Percentiles rank a stretch among this genome's conserved stretches.
These are phyloP conservation scores for Teunomyces panamensis DNA, from an alignment of 805 yeast species.

Conservation along the genomic window DNA sequence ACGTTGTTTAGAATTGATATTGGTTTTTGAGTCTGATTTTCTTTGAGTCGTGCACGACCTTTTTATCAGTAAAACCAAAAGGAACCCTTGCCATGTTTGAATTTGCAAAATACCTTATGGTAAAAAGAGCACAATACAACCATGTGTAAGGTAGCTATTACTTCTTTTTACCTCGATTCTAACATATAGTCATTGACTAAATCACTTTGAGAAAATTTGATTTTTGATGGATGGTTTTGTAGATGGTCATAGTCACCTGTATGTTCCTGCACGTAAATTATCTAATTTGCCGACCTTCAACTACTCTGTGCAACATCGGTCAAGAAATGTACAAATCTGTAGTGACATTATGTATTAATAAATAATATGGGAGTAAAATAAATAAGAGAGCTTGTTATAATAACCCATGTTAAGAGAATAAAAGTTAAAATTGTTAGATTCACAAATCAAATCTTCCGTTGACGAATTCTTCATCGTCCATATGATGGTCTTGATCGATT, in stretches of 20 bases:
- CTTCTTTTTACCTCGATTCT: too few species aligned
- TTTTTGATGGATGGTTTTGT: too few species aligned
- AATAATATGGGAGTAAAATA: neutral
- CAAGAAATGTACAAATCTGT: neutral
- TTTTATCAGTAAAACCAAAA: neutral
- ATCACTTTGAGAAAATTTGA: too few species aligned
- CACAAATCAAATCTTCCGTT: constrained; percentile 86
- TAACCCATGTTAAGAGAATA: constrained; percentile 3
- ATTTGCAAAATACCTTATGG: too few species aligned
- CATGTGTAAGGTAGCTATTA: too few species aligned
- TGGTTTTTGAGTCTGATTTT: neutral
- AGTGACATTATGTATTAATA: neutral
- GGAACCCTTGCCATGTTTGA: too few species aligned
- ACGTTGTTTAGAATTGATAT: constrained; percentile 1
- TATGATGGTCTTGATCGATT: constrained; percentile 56
- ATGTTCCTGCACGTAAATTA: too few species aligned
- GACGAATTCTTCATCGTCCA: constrained; percentile 77
- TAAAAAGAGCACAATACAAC: too few species aligned
- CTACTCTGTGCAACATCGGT: too few species aligned
- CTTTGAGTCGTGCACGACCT: neutral
- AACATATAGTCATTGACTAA: too few species aligned
- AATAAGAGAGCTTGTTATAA: neutral
- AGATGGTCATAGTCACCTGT: too few species aligned
- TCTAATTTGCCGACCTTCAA: too few species aligned
- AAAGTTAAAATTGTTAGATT: neutral